Conservation (phyloP, 2,329 filamentous ascomycete genomes). For the Hypoxylon sp. region DNA sequence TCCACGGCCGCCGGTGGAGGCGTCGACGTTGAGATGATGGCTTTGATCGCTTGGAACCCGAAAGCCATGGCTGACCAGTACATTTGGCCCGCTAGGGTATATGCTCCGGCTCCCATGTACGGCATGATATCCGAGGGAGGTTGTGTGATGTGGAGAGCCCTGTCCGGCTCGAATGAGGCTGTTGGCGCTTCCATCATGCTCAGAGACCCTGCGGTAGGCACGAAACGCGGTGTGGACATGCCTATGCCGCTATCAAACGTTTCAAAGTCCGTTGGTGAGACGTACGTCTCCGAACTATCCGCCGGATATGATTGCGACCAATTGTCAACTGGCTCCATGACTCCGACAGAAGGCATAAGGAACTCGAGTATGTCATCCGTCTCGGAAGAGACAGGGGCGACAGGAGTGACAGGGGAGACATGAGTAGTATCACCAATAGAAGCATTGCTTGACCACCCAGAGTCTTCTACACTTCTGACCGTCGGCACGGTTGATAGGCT, state of each 20-base stretch:
- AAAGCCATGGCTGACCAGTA: slow-evolving; percentile 42
- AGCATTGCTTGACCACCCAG: slow-evolving; percentile 25
- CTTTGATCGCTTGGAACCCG: slow-evolving; percentile 36
- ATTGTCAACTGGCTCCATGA: not conserved
- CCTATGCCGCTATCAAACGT: slow-evolving; percentile 19
- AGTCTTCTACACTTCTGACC: slow-evolving; percentile 10
- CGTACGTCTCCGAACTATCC: not conserved
- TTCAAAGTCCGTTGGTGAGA: not conserved
- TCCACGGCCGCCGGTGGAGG: slow-evolving; percentile 36
- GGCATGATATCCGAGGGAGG: slow-evolving; percentile 43
- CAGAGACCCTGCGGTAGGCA: not conserved
- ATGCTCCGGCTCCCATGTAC: slow-evolving; percentile 36
- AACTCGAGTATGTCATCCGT: slow-evolving; percentile 14
- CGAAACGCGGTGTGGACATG: not conserved
- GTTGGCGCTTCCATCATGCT: not conserved
- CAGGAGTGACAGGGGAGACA: not conserved
- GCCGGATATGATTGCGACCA: slow-evolving; percentile 24
- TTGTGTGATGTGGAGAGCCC: slow-evolving; percentile 28
- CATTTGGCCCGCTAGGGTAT: slow-evolving; percentile 40
- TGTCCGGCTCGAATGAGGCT: slow-evolving; percentile 28
- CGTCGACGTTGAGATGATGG: slow-evolving; percentile 23
- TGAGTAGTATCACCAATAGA: slow-evolving; percentile 17
- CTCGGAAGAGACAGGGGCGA: not conserved
- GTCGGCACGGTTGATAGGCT: not conserved
- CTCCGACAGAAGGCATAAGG: slow-evolving; percentile 10